Evolutionary conservation across 805 yeast species (phyloP).

Genomic region (Kregervanrija pseudodelftensis): DNA sequence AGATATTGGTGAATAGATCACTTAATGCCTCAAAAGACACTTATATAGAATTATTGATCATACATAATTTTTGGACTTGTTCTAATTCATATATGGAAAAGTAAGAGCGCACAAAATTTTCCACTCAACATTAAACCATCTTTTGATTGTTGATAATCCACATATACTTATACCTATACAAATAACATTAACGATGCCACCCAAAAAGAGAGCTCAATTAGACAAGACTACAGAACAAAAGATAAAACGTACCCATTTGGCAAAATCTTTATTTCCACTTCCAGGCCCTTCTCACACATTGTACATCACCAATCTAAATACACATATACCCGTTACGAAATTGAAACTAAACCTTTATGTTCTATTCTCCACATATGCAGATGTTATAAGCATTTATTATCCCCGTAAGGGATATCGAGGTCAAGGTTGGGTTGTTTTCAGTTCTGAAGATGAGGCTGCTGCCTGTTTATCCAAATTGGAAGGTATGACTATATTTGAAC

Average conservation of each 20-base stretch:
- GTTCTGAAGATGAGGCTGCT: constrained; percentile 42
- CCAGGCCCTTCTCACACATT: constrained; percentile 33
- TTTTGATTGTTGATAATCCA: too few species aligned
- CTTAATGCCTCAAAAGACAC: too few species aligned
- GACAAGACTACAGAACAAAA: background rate
- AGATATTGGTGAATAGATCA: constrained; percentile 52
- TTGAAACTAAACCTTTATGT: constrained; percentile 50
- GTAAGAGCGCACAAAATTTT: too few species aligned
- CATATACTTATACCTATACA: too few species aligned
- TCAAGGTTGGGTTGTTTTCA: constrained; percentile 57
- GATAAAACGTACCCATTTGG: background rate
- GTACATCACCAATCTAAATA: constrained; percentile 53
- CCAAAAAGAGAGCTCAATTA: constrained; percentile 8
- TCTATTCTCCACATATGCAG: constrained; percentile 58
- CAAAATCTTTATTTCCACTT: background rate
- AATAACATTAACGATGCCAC: constrained; percentile 6
- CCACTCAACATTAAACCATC: too few species aligned
- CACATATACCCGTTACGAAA: constrained; percentile 38
- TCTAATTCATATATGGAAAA: too few species aligned
- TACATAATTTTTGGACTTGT: too few species aligned
- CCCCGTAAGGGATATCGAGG: constrained; percentile 45
- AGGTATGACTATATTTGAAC: constrained; percentile 45
- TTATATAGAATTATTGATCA: too few species aligned
- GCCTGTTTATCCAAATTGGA: constrained; percentile 43
- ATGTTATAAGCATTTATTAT: constrained; percentile 44